These are phyloP conservation scores for Chytriomyces sp. DNA, from an alignment of 192 early-diverging fungal genomes.

Conservation along the genomic window DNA sequence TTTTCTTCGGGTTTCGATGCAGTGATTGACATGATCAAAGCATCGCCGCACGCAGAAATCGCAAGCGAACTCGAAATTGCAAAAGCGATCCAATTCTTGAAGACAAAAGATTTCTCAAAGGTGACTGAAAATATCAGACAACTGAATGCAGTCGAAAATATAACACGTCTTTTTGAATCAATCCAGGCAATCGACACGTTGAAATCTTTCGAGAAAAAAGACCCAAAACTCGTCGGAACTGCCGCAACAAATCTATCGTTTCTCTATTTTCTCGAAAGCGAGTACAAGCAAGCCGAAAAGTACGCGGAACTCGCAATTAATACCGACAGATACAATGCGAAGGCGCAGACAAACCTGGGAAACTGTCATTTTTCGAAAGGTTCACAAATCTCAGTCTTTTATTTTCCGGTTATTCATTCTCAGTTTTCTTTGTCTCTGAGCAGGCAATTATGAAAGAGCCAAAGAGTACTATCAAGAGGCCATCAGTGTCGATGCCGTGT, in stretches of 20 bases:
- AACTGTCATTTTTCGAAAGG: slow-evolving; percentile 50
- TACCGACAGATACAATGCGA: slow-evolving; percentile 64
- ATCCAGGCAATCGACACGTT: slow-evolving; percentile 57
- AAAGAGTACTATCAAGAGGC: slow-evolving; percentile 61
- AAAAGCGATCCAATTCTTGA: slow-evolving; percentile 62
- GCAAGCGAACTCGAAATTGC: slow-evolving; percentile 65
- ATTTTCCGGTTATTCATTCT: background rate
- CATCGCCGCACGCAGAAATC: slow-evolving; percentile 55
- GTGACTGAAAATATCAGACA: too few relatives aligned
- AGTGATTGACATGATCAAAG: slow-evolving; percentile 58
- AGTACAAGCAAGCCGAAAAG: slow-evolving; percentile 57
- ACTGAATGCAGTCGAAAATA: background rate
- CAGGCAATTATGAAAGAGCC: slow-evolving; percentile 52
- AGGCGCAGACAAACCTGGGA: slow-evolving; percentile 62
- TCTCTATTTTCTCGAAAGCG: slow-evolving; percentile 63
- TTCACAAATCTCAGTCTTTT: background rate
- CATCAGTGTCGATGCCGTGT: slow-evolving; percentile 59
- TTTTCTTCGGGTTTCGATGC: slow-evolving; percentile 59
- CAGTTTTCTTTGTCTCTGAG: background rate
- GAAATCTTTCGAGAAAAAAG: slow-evolving; percentile 64
- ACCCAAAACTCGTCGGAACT: slow-evolving; percentile 58
- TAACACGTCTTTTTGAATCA: background rate
- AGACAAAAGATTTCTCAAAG: slow-evolving; percentile 58
- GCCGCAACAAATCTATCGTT: slow-evolving; percentile 66
- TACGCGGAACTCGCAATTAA: slow-evolving; percentile 62